Evolutionary conservation across 148 eudicot species (phyloP).

Genomic region (Camellia lanceoleosa): DNA sequence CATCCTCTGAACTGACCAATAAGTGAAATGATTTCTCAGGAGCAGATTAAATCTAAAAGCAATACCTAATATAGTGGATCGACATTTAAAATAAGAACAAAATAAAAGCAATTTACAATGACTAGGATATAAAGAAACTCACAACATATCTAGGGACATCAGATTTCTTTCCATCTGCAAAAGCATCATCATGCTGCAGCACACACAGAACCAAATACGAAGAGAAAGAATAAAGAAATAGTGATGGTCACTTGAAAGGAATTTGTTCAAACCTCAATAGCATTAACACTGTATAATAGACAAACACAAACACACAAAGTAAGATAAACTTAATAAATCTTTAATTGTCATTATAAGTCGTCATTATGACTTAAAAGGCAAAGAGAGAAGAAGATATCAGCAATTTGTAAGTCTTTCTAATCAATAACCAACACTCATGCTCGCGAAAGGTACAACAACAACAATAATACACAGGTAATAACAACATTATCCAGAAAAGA

Average conservation of each 20-base stretch:
- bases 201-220: conserved; percentile 7
- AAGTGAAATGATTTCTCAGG: background rate
- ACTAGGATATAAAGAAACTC: conserved; percentile 45
- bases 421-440: conserved; percentile 12
- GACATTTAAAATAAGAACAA: background rate
- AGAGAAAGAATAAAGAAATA: background rate
- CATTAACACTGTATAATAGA: background rate
- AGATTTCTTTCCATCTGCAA: conserved; percentile 43
- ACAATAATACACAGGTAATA: background rate
- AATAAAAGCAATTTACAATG: background rate
- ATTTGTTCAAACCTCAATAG: background rate
- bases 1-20: background rate
- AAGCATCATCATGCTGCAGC: conserved; percentile 40
- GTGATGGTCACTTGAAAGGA: background rate
- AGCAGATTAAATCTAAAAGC: background rate
- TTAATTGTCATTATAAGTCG: background rate
- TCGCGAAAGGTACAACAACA: background rate
- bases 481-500: background rate
- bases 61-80: background rate
- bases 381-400: conserved; percentile 4
- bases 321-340: background rate
- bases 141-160: conserved; percentile 74
- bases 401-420: conserved; percentile 30
- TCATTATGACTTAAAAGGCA: background rate
- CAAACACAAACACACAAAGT: background rate